Percentiles rank a stretch among this genome's conserved stretches.
phyloP scores from a whole-genome alignment of 352 stramenopile species.

The Phytophthora sp. region DNA sequence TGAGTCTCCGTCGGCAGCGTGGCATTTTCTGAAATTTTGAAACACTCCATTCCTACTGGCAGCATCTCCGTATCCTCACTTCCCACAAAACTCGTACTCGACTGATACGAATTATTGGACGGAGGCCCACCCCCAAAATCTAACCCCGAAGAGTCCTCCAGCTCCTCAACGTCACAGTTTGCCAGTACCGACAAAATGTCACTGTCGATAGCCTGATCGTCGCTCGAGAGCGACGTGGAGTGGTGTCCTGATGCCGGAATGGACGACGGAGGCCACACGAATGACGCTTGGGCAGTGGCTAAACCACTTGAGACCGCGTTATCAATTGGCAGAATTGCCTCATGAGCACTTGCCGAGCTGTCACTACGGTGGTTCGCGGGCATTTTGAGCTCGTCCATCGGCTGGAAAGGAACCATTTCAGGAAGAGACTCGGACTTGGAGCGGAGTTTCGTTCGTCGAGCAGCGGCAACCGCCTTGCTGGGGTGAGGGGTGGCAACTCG shows the following conservation, averaged over 20 bases:
- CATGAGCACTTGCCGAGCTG: constrained; percentile 27
- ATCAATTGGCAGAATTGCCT: constrained; percentile 27
- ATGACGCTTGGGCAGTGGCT: constrained; percentile 25
- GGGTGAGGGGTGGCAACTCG: constrained; percentile 41
- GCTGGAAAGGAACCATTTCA: constrained; percentile 33
- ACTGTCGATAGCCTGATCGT: constrained; percentile 75
- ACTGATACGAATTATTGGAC: constrained; percentile 36
- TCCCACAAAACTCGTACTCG: constrained; percentile 28
- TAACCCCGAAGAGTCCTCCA: constrained; percentile 26
- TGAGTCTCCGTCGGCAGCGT: constrained; percentile 11
- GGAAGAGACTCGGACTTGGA: constrained; percentile 72
- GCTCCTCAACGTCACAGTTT: constrained; percentile 52
- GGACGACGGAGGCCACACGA: constrained; percentile 39
- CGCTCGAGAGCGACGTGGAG: constrained; percentile 46
- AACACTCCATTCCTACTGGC: constrained; percentile 44
- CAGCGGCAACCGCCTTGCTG: constrained; percentile 17
- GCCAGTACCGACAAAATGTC: constrained; percentile 78
- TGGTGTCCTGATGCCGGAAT: constrained; percentile 24
- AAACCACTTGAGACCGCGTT: constrained; percentile 8
- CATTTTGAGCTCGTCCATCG: constrained; percentile 34
- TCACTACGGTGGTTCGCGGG: constrained; percentile 45
- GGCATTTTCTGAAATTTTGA: constrained; percentile 39
- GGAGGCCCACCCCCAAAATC: constrained; percentile 18
- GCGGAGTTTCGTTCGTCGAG: constrained; percentile 49
- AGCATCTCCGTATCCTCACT: constrained; percentile 50